A percentile compares a stretch with the other conserved stretches of the same genome.
Evolutionary conservation across 2,329 filamentous ascomycete genomes (phyloP).

Genomic region (Pestalotiopsis sp.): DNA sequence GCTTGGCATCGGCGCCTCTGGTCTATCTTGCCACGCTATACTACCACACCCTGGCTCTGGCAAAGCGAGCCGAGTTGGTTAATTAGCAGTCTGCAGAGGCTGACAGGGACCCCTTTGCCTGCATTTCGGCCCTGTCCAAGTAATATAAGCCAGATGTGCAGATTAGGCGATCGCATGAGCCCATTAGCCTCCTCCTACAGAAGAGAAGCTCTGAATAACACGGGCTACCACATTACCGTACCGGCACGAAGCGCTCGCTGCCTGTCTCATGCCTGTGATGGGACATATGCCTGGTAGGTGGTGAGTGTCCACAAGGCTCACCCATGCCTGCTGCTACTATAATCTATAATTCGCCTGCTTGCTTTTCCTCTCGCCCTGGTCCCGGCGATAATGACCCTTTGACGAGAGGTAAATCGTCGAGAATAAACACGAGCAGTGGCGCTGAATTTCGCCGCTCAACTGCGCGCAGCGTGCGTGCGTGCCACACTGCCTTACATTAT

Average conservation of each 20-base stretch:
- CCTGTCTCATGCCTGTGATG: background rate
- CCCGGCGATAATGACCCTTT: background rate
- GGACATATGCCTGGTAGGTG: background rate
- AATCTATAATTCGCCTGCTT: background rate
- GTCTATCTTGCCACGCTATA: background rate
- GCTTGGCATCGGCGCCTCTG: background rate
- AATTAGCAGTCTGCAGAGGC: background rate
- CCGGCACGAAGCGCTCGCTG: background rate
- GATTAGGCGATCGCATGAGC: background rate
- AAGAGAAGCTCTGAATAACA: background rate
- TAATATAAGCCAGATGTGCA: background rate
- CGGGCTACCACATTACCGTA: background rate
- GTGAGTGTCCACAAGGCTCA: background rate
- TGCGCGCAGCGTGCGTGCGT: background rate
- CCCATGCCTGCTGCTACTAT: background rate
- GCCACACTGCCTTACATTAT: background rate
- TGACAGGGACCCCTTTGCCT: background rate
- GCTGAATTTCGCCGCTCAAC: background rate
- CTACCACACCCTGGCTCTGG: background rate
- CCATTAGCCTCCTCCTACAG: background rate
- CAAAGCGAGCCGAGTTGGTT: background rate
- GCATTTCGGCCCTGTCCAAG: background rate
- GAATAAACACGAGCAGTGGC: conserved; percentile 2
- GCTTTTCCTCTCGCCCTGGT: background rate
- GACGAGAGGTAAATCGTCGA: background rate